Evolutionary conservation across 345 rosid genomes (phyloP).

Genomic region (Citrus sp.): DNA sequence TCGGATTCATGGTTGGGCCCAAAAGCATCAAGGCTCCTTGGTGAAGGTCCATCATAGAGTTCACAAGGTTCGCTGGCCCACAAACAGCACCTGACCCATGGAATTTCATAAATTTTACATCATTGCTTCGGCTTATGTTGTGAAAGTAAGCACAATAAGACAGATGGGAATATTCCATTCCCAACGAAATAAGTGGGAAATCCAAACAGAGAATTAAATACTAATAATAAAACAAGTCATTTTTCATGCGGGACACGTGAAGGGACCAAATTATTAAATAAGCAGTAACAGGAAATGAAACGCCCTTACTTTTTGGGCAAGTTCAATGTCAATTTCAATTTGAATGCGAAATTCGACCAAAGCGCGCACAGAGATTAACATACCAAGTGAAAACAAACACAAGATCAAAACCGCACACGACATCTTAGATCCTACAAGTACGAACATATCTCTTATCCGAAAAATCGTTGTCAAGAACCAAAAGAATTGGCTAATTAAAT

Average conservation of each 20-base stretch:
- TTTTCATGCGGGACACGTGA: background rate
- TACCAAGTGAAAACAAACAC: background rate
- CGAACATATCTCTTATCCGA: background rate
- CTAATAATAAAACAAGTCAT: background rate
- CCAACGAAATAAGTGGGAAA: background rate
- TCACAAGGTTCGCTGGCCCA: slow-evolving; percentile 77
- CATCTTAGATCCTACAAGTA: background rate
- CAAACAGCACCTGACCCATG: slow-evolving; percentile 68
- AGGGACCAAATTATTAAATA: background rate
- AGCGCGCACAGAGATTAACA: background rate
- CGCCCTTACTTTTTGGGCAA: background rate
- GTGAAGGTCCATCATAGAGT: slow-evolving; percentile 92
- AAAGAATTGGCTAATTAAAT: background rate
- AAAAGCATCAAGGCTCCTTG: slow-evolving; percentile 87
- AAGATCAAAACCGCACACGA: background rate
- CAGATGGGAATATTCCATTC: background rate
- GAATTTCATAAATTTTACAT: background rate
- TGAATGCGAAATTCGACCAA: background rate
- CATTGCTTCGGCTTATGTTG: background rate
- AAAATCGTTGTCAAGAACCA: background rate
- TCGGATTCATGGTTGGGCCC: slow-evolving; percentile 97
- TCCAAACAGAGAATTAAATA: background rate
- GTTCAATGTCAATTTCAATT: background rate
- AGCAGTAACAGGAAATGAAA: too few species aligned
- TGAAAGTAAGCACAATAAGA: background rate